Percentiles rank a stretch among this genome's conserved stretches.
phyloP scores from a whole-genome alignment of 2,329 filamentous ascomycete genomes.

The Colletotrichum tabaci region DNA sequence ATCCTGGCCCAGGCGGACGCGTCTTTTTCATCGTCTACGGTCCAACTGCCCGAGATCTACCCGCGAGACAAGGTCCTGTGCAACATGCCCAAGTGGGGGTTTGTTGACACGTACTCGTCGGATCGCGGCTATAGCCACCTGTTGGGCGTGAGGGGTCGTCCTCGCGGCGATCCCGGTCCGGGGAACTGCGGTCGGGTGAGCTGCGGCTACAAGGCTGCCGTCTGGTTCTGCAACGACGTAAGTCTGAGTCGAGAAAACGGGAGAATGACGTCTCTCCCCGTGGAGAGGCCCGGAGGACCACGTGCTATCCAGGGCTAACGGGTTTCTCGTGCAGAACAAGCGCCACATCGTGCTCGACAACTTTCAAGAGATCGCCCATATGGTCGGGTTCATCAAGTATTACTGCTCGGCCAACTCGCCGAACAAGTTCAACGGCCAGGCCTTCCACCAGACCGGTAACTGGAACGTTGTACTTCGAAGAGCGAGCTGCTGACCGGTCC shows the following conservation, averaged over 20 bases:
- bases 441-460: background rate
- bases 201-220: background rate
- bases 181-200: conserved; percentile 1
- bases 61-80: background rate
- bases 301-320: background rate
- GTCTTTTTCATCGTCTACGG: background rate
- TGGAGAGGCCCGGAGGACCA: no score
- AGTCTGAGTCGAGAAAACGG: background rate
- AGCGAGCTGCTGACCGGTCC: background rate
- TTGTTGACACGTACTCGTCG: no score
- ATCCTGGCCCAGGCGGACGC: accelerated
- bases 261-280: no score
- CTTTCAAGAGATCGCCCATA: background rate
- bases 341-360: background rate
- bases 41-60: background rate
- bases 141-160: background rate
- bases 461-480: background rate
- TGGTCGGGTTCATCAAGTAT: background rate
- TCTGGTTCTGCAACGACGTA: conserved; percentile 11
- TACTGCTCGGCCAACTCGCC: background rate
- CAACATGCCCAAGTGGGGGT: background rate
- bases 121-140: background rate
- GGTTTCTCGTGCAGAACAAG: background rate
- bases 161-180: background rate
- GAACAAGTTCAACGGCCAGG: background rate